Evolutionary conservation across 306 rosid genomes (phyloP).

Genomic region (Vigna radiata): DNA sequence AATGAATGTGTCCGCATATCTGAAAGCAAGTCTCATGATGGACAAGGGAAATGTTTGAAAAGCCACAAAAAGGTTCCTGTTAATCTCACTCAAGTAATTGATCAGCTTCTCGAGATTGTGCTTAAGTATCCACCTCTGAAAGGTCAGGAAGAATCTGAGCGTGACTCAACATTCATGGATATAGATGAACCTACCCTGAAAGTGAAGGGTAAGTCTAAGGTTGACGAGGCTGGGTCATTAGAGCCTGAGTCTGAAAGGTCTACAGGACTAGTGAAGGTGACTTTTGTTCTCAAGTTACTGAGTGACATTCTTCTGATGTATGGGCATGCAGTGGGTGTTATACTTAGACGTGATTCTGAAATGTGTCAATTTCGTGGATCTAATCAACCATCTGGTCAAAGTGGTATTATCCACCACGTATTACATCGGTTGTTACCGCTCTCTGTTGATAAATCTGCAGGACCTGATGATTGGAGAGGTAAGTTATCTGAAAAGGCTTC

Average conservation of each 20-base stretch:
- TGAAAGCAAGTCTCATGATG: constrained; percentile 85
- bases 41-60: constrained; percentile 80
- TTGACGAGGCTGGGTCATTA: constrained; percentile 61
- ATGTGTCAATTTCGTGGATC: constrained; percentile 82
- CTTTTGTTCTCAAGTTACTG: constrained; percentile 91
- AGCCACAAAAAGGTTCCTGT: constrained; percentile 89
- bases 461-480: constrained; percentile 97
- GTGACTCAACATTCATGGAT: constrained; percentile 76
- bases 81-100: constrained; percentile 92
- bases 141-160: constrained; percentile 59
- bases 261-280: constrained; percentile 90
- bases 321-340: constrained; percentile 90
- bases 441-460: constrained; percentile 86
- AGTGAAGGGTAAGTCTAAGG: constrained; percentile 96
- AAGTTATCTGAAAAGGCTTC: constrained; percentile 95
- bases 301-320: constrained; percentile 96
- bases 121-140: constrained; percentile 72
- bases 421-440: constrained; percentile 80
- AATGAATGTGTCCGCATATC: constrained; percentile 79
- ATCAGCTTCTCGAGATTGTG: constrained; percentile 96
- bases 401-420: constrained; percentile 83
- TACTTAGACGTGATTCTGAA: constrained; percentile 92
- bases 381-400: constrained; percentile 70
- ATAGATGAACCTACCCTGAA: constrained; percentile 87
- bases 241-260: constrained; percentile 88